Conservation (phyloP, 129 eudicot genomes). For the Flaveria brownii region DNA sequence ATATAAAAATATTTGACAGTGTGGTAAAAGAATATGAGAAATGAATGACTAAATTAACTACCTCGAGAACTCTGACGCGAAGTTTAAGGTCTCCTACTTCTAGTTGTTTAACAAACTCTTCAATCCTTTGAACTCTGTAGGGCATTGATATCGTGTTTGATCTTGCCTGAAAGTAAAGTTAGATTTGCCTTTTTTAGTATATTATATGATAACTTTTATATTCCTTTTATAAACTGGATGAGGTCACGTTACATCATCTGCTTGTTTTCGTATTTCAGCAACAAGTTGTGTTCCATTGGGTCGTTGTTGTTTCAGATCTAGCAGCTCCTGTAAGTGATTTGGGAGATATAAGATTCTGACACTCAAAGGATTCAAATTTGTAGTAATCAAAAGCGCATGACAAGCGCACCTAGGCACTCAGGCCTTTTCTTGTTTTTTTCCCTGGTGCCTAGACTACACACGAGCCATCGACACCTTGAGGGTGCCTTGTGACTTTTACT, state of each 20-base stretch:
- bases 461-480: not conserved
- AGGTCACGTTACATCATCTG: constrained; percentile 69
- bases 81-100: constrained; percentile 95
- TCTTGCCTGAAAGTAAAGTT: constrained; percentile 62
- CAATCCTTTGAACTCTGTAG: constrained; percentile 86
- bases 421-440: not conserved
- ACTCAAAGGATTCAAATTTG: not conserved
- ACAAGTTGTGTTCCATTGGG: constrained; percentile 78
- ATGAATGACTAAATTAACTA: constrained; percentile 19
- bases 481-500: not conserved
- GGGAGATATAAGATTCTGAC: not conserved
- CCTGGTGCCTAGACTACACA: not conserved
- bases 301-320: constrained; percentile 73
- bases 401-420: not conserved
- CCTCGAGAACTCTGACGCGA: constrained; percentile 97
- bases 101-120: constrained; percentile 87
- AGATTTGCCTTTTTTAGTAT: constrained; percentile 13
- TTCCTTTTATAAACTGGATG: not conserved
- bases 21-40: not conserved
- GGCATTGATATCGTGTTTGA: constrained; percentile 90
- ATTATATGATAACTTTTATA: not conserved
- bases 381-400: not conserved
- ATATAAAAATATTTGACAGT: not conserved
- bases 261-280: constrained; percentile 85
- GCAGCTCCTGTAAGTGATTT: constrained; percentile 70